Percentiles rank a stretch among this genome's conserved stretches.
These are phyloP conservation scores for Helicocarpus griseus DNA, from an alignment of 2,329 filamentous ascomycete species.

Conservation along the genomic window DNA sequence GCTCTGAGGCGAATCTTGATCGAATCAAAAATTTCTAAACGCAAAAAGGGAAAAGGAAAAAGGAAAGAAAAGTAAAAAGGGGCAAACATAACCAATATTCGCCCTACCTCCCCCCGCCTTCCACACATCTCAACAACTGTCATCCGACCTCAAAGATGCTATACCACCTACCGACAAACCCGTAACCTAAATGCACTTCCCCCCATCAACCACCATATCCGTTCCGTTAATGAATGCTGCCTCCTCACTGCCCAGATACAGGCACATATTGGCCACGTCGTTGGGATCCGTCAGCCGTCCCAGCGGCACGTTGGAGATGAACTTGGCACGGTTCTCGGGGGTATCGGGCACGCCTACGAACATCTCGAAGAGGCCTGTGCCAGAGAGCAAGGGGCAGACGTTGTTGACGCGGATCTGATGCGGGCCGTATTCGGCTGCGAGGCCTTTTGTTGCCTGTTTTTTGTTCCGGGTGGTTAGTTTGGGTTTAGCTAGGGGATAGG, in stretches of 20 bases:
- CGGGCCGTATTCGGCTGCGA: conserved; percentile 64
- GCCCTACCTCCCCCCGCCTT: neutral
- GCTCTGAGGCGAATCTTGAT: no score
- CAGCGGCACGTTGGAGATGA: conserved; percentile 35
- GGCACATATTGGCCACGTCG: conserved; percentile 61
- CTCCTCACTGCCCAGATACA: conserved; percentile 63
- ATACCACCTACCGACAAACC: neutral
- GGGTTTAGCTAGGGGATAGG: neutral
- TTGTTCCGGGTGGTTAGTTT: neutral
- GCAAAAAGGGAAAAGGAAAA: no score
- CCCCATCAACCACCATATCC: conserved; percentile 57
- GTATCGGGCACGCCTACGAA: conserved; percentile 35
- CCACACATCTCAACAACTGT: neutral
- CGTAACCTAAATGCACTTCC: conserved; percentile 29
- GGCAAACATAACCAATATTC: no score
- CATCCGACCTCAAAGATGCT: neutral
- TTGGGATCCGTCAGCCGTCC: conserved; percentile 35
- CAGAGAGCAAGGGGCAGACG: conserved; percentile 59
- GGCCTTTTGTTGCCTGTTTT: conserved; percentile 49
- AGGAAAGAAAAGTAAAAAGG: no score
- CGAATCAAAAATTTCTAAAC: no score
- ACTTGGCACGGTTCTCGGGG: conserved; percentile 35
- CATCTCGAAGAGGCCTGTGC: conserved; percentile 51
- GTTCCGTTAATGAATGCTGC: conserved; percentile 62
- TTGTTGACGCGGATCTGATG: conserved; percentile 65